A percentile compares a stretch with the other conserved stretches of the same genome.
Evolutionary conservation across 2,329 filamentous ascomycete genomes (phyloP).

Genomic region (Verticillium tricorpus): DNA sequence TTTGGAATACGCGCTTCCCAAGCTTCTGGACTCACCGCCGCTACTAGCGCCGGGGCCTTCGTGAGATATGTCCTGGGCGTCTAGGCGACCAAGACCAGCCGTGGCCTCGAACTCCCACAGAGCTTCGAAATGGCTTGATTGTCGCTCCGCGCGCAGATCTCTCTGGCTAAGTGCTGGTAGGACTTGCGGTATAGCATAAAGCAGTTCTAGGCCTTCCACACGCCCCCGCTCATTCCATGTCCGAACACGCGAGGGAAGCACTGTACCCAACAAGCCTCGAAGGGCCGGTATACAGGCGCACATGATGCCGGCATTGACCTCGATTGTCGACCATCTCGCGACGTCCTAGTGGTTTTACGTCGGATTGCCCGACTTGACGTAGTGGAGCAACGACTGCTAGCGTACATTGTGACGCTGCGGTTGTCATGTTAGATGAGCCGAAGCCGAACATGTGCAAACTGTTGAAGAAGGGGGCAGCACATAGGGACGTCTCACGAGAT

Average conservation of each 20-base stretch:
- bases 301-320: slow-evolving; percentile 23
- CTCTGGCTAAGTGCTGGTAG: too few species aligned
- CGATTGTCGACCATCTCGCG: slow-evolving; percentile 22
- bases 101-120: too few species aligned
- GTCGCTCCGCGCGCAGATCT: too few species aligned
- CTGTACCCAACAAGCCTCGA: slow-evolving; percentile 17
- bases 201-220: neutral
- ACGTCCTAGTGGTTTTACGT: slow-evolving; percentile 20
- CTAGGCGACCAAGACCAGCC: too few species aligned
- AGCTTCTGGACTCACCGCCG: too few species aligned
- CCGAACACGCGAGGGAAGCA: slow-evolving; percentile 14
- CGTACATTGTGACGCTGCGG: slow-evolving; percentile 18
- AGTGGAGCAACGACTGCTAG: slow-evolving; percentile 15
- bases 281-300: slow-evolving; percentile 23
- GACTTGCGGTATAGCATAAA: too few species aligned
- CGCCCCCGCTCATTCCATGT: neutral
- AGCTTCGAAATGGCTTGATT: too few species aligned
- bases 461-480: neutral
- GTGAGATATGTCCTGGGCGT: too few species aligned
- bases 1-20: too few species aligned
- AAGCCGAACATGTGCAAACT: too few species aligned
- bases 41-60: too few species aligned
- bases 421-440: neutral
- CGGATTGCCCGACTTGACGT: slow-evolving; percentile 17
- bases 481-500: slow-evolving; percentile 8